phyloP scores from a whole-genome alignment of 495 filamentous ascomycete genomes.

The Neurospora terricola region DNA sequence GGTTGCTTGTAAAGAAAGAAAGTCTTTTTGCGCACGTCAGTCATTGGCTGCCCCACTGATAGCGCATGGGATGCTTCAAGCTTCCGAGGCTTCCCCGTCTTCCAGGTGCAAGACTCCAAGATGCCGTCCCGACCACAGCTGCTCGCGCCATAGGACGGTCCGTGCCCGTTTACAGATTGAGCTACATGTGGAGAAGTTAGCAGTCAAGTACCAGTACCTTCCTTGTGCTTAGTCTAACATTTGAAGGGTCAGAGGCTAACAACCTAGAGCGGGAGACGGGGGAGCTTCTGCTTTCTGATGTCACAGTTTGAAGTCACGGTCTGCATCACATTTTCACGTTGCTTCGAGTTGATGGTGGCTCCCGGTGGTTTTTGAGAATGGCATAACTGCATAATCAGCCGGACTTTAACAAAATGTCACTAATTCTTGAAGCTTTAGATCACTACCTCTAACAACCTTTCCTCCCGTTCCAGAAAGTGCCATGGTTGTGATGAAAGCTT shows the following conservation, averaged over 20 bases:
- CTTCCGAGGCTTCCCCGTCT: neutral
- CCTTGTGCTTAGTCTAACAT: neutral
- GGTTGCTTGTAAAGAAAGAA: neutral
- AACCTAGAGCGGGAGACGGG: neutral
- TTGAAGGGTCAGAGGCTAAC: neutral
- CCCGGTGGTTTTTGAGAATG: neutral
- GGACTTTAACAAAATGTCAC: neutral
- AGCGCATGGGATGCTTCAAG: neutral
- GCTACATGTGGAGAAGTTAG: neutral
- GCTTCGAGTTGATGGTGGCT: neutral
- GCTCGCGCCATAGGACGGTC: neutral
- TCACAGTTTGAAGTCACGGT: neutral
- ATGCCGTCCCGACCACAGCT: neutral
- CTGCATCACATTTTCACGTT: neutral
- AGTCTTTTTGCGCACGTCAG: constrained; percentile 1
- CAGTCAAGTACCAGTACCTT: neutral
- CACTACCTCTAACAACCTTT: neutral
- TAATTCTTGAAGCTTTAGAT: neutral
- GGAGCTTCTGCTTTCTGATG: neutral
- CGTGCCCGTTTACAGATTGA: neutral
- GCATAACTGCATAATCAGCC: neutral
- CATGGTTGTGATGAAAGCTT: neutral
- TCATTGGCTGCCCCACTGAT: constrained; percentile 6
- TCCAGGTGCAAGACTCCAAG: neutral
- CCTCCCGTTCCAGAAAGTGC: neutral